Percentiles rank a stretch among this genome's conserved stretches.
Conservation (phyloP, 495 filamentous ascomycete genomes). For the Penicillium desertorum region DNA sequence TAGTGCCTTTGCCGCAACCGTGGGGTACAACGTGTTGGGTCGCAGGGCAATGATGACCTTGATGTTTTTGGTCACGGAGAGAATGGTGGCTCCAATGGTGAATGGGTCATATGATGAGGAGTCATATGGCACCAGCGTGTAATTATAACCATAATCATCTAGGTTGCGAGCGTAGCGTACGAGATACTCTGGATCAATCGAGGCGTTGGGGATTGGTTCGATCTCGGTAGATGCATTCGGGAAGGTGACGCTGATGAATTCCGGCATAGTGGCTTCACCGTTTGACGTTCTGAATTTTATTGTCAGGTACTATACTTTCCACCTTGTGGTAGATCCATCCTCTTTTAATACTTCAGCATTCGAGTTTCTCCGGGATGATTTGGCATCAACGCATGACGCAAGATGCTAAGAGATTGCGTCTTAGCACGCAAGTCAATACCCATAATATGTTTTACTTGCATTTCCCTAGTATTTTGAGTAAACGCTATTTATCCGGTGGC, state of each 20-base stretch:
- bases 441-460: background rate
- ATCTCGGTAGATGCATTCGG: conserved; percentile 52
- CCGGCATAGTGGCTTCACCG: conserved; percentile 41
- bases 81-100: conserved; percentile 53
- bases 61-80: conserved; percentile 50
- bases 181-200: conserved; percentile 49
- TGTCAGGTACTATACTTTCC: background rate
- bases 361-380: background rate
- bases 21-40: conserved; percentile 55
- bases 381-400: conserved; percentile 1
- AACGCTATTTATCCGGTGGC: background rate
- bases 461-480: background rate
- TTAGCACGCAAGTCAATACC: conserved; percentile 9
- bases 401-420: conserved; percentile 5
- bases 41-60: conserved; percentile 58
- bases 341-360: background rate
- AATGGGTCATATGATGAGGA: conserved; percentile 52
- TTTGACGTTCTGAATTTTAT: background rate
- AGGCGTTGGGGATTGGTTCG: conserved; percentile 45
- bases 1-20: conserved; percentile 55
- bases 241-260: conserved; percentile 55
- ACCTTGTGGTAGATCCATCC: background rate
- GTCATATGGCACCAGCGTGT: conserved; percentile 54
- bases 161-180: conserved; percentile 49
- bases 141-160: conserved; percentile 55